Conservation (phyloP, 192 early-diverging fungal species). For the Linnemannia elongata region DNA sequence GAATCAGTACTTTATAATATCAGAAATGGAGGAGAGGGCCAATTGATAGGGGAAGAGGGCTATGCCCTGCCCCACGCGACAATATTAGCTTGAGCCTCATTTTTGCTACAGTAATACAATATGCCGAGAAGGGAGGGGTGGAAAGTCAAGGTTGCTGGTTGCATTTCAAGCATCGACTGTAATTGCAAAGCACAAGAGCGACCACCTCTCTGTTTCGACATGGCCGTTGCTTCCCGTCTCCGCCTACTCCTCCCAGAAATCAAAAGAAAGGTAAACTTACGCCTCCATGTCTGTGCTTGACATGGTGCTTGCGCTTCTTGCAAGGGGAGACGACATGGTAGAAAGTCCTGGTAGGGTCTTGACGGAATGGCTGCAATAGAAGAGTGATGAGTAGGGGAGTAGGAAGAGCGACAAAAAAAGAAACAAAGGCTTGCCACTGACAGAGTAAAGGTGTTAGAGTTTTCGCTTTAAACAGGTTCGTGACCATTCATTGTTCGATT, state of each 20-base stretch:
- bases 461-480: not conserved
- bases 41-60: not conserved
- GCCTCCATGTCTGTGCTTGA: slow-evolving; percentile 55
- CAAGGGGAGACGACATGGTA: slow-evolving; percentile 45
- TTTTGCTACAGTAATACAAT: no score
- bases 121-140: not conserved
- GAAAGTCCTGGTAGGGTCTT: not conserved
- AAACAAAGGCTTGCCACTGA: not conserved
- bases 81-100: not conserved
- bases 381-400: not conserved
- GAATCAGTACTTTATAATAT: not conserved
- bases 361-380: not conserved
- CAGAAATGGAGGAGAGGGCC: not conserved
- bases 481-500: not conserved
- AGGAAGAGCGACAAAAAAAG: not conserved
- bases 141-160: not conserved
- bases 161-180: not conserved
- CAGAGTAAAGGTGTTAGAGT: not conserved
- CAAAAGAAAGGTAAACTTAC: slow-evolving; percentile 34
- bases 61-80: not conserved
- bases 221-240: not conserved
- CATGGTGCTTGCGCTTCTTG: slow-evolving; percentile 43
- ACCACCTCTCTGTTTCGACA: not conserved
- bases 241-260: not conserved
- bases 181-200: slow-evolving; percentile 5